These are phyloP conservation scores for Sporothrix phasma DNA, from an alignment of 2,329 filamentous ascomycete species.

Conservation along the genomic window DNA sequence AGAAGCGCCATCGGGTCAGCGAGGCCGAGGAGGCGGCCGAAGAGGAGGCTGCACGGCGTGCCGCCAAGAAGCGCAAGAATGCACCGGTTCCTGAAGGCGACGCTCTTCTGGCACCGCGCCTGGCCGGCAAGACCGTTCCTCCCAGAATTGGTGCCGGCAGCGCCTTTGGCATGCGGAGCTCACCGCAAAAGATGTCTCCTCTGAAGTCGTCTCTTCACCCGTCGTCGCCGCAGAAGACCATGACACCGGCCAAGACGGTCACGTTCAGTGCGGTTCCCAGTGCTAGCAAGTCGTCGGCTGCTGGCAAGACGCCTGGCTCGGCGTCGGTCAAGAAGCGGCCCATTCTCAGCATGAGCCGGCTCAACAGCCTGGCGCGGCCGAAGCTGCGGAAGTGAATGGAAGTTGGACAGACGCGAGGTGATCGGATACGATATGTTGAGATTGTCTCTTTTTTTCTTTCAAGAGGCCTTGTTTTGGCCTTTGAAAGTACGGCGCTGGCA, in stretches of 20 bases:
- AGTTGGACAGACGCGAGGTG: too few species aligned
- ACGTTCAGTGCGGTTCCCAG: neutral
- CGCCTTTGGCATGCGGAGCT: slow-evolving; percentile 5
- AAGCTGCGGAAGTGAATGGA: slow-evolving; percentile 38
- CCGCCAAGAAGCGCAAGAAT: slow-evolving; percentile 50
- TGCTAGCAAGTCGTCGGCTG: neutral
- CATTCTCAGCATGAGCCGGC: slow-evolving; percentile 46
- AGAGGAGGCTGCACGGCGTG: slow-evolving; percentile 37
- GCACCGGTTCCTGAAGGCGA: slow-evolving; percentile 40
- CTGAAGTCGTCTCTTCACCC: slow-evolving; percentile 21
- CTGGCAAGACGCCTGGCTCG: slow-evolving; percentile 32
- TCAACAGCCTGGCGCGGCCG: slow-evolving; percentile 52
- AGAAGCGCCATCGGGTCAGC: slow-evolving; percentile 52
- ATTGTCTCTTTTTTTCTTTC: too few species aligned
- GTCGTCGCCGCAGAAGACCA: neutral
- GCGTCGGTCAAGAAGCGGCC: slow-evolving; percentile 41
- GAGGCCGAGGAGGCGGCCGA: slow-evolving; percentile 48
- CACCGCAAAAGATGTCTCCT: slow-evolving; percentile 20
- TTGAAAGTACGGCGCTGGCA: neutral
- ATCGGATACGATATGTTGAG: too few species aligned
- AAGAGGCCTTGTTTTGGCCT: neutral
- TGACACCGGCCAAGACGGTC: neutral
- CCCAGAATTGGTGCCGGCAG: neutral
- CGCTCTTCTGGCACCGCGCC: slow-evolving; percentile 41
- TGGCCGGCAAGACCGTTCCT: slow-evolving; percentile 23